Percentiles rank a stretch among this genome's conserved stretches.
These are phyloP conservation scores for Mycena pura DNA, from an alignment of 768 basidiomycete species.

Conservation along the genomic window DNA sequence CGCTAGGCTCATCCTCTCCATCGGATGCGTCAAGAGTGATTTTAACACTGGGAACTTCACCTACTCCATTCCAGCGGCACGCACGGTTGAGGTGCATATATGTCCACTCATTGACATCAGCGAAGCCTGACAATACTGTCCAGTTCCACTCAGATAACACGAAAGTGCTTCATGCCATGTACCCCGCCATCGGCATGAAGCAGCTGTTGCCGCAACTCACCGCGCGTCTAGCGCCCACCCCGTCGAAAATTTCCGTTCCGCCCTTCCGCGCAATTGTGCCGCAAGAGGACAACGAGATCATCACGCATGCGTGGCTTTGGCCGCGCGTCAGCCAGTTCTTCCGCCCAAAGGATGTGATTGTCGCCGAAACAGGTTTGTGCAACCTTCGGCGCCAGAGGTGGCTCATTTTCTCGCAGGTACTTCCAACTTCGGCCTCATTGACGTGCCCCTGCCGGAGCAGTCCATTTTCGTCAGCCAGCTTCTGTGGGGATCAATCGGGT, in stretches of 20 bases:
- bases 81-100: slow-evolving; percentile 76
- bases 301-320: slow-evolving; percentile 87
- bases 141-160: slow-evolving; percentile 82
- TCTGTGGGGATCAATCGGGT: slow-evolving; percentile 92
- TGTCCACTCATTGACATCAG: not conserved
- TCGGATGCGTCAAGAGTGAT: slow-evolving; percentile 75
- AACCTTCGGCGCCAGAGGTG: not conserved
- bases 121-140: not conserved
- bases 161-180: slow-evolving; percentile 67
- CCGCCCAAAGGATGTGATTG: slow-evolving; percentile 71
- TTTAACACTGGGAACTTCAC: slow-evolving; percentile 92
- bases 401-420: slow-evolving; percentile 53
- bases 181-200: slow-evolving; percentile 77
- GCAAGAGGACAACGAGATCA: slow-evolving; percentile 54
- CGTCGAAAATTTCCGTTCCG: slow-evolving; percentile 54
- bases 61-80: slow-evolving; percentile 65
- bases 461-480: slow-evolving; percentile 71
- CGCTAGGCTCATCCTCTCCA: slow-evolving; percentile 76
- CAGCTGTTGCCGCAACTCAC: slow-evolving; percentile 73
- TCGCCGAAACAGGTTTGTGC: slow-evolving; percentile 82
- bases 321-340: slow-evolving; percentile 67
- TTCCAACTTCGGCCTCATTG: slow-evolving; percentile 84
- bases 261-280: slow-evolving; percentile 52
- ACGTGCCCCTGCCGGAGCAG: slow-evolving; percentile 70
- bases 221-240: slow-evolving; percentile 50